A percentile compares a stretch with the other conserved stretches of the same genome.
phyloP scores from a whole-genome alignment of 2,329 filamentous ascomycete species.

The Xylariaceae sp. region DNA sequence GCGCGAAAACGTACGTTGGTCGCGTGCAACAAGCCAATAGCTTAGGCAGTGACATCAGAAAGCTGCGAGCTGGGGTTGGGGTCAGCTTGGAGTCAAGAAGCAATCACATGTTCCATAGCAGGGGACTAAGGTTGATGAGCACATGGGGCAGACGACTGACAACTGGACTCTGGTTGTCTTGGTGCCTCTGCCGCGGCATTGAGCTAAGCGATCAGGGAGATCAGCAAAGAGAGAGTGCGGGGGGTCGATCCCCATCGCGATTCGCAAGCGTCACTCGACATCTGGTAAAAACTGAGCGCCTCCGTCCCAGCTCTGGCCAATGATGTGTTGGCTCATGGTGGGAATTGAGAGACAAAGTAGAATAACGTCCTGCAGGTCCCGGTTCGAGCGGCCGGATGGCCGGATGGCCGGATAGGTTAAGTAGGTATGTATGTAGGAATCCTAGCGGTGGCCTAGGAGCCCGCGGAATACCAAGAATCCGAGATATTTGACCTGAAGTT shows the following conservation, averaged over 20 bases:
- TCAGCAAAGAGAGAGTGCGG: conserved; percentile 11
- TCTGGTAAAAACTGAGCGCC: conserved; percentile 4
- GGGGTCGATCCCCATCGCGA: conserved; percentile 16
- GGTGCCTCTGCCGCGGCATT: conserved; percentile 13
- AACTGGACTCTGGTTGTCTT: conserved; percentile 19
- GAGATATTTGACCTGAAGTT: not conserved
- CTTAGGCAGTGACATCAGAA: conserved; percentile 22
- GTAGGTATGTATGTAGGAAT: not conserved
- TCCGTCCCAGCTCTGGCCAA: conserved; percentile 8
- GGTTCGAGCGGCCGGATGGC: conserved; percentile 1
- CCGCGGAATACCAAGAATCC: too few relatives aligned
- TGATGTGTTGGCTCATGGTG: not conserved
- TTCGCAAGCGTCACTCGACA: conserved; percentile 16
- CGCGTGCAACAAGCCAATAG: conserved; percentile 1
- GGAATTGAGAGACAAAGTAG: conserved; percentile 3
- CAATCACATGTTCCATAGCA: conserved; percentile 22
- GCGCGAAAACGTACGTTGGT: not conserved
- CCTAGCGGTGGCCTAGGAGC: not conserved
- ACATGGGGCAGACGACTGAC: not conserved
- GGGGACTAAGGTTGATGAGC: conserved; percentile 8
- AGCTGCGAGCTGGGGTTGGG: conserved; percentile 10
- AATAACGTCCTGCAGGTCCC: conserved; percentile 14
- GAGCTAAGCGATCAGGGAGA: not conserved
- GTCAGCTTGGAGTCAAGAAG: conserved; percentile 12
- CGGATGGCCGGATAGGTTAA: too few relatives aligned